Evolutionary conservation across 2,329 filamentous ascomycete species (phyloP).

Genomic region (Penicillium sp.): DNA sequence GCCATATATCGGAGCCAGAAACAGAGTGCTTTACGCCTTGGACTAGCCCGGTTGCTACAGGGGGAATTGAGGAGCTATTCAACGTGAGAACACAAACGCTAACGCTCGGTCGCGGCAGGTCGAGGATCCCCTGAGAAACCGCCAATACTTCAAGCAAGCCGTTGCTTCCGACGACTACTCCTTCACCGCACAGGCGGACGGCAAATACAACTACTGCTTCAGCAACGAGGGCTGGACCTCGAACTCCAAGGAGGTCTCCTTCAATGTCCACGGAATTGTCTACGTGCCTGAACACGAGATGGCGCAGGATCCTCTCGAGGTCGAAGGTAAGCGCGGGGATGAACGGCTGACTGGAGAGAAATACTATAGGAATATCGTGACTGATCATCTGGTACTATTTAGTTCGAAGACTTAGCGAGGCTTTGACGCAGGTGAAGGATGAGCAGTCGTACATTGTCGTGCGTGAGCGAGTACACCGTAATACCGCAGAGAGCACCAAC

Average conservation of each 20-base stretch:
- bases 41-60: neutral
- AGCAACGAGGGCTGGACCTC: constrained; percentile 98
- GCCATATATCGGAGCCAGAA: neutral
- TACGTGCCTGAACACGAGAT: constrained; percentile 89
- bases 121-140: constrained; percentile 70
- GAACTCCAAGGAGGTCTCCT: constrained; percentile 95
- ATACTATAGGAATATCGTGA: neutral
- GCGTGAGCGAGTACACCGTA: constrained; percentile 92
- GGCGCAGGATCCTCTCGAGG: constrained; percentile 81
- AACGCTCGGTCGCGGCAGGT: constrained; percentile 52
- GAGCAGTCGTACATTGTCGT: constrained; percentile 97
- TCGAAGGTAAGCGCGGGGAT: constrained; percentile 63
- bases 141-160: constrained; percentile 75
- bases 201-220: constrained; percentile 95
- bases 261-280: constrained; percentile 98
- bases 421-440: constrained; percentile 90
- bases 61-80: neutral
- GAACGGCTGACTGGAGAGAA: neutral
- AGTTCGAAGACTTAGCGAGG: constrained; percentile 81
- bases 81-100: constrained; percentile 3
- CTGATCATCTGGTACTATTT: constrained; percentile 5
- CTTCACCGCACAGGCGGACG: constrained; percentile 80
- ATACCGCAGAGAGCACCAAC: constrained; percentile 98
- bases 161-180: constrained; percentile 90
- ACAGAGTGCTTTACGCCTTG: neutral